These are phyloP conservation scores for Cardiospermum halicacabum DNA, from an alignment of 345 rosid species.

Conservation along the genomic window DNA sequence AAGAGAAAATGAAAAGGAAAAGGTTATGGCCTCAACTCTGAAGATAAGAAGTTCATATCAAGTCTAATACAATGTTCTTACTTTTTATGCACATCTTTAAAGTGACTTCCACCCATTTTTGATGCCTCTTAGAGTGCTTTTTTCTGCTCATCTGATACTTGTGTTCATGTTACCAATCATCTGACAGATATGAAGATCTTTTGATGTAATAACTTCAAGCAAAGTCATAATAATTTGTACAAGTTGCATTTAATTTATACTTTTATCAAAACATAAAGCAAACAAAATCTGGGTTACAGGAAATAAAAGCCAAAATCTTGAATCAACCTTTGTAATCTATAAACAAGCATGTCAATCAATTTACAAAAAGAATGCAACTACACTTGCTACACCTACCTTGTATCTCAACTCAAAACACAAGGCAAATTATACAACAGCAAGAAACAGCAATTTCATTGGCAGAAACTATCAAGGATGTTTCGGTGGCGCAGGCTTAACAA, in stretches of 20 bases:
- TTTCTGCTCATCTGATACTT: neutral
- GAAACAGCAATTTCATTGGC: neutral
- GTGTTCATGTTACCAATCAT: neutral
- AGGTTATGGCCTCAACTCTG: neutral
- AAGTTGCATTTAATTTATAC: neutral
- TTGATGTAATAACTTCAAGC: neutral
- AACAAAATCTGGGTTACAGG: neutral
- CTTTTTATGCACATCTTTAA: neutral
- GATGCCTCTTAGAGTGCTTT: neutral
- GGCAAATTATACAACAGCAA: conserved; percentile 3
- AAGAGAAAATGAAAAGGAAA: neutral
- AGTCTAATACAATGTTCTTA: too few species aligned
- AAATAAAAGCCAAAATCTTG: neutral
- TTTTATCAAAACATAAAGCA: neutral
- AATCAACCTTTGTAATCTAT: neutral
- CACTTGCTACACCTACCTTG: too few species aligned
- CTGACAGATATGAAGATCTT: neutral
- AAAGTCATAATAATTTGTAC: neutral
- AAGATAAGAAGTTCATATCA: neutral
- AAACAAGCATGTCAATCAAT: neutral
- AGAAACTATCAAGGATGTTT: conserved; percentile 26
- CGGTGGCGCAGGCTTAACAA: conserved; percentile 41
- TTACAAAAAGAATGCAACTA: neutral
- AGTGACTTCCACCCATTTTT: neutral
- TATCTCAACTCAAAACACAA: neutral